phyloP scores from a whole-genome alignment of 2,329 filamentous ascomycete species.

The Orbilia ellipsospora region DNA sequence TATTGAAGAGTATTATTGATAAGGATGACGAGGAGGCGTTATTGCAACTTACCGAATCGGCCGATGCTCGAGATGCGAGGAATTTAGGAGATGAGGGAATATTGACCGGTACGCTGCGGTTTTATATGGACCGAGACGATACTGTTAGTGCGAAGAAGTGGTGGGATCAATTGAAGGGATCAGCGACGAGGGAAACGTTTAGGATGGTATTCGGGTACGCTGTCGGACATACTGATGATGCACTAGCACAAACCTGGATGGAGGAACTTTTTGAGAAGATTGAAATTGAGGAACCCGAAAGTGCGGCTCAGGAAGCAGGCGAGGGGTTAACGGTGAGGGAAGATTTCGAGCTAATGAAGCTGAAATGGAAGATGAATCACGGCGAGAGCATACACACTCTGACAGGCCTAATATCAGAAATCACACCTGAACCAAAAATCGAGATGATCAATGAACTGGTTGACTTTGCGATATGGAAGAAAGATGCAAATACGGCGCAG shows the following conservation, averaged over 20 bases:
- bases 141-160: conserved; percentile 46
- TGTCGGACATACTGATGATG: conserved; percentile 38
- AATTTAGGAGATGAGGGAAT: conserved; percentile 43
- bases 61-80: conserved; percentile 24
- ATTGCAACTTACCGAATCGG: conserved; percentile 34
- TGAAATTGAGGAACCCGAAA: conserved; percentile 30
- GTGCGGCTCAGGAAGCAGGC: background rate
- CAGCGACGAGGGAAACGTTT: conserved; percentile 34
- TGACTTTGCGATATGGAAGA: conserved; percentile 74
- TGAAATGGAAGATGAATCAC: conserved; percentile 48
- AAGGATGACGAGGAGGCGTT: conserved; percentile 46
- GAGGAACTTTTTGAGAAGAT: conserved; percentile 38
- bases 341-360: conserved; percentile 39
- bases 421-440: conserved; percentile 74
- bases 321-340: conserved; percentile 25
- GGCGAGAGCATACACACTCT: conserved; percentile 45
- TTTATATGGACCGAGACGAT: conserved; percentile 52
- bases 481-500: conserved; percentile 78
- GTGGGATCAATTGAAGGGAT: conserved; percentile 45
- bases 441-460: conserved; percentile 81
- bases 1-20: conserved; percentile 43
- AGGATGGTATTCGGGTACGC: conserved; percentile 52
- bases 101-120: conserved; percentile 33
- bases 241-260: conserved; percentile 33
- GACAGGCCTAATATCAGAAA: conserved; percentile 70